phyloP scores from a whole-genome alignment of 2,329 filamentous ascomycete species.

The Colletotrichum magnum region DNA sequence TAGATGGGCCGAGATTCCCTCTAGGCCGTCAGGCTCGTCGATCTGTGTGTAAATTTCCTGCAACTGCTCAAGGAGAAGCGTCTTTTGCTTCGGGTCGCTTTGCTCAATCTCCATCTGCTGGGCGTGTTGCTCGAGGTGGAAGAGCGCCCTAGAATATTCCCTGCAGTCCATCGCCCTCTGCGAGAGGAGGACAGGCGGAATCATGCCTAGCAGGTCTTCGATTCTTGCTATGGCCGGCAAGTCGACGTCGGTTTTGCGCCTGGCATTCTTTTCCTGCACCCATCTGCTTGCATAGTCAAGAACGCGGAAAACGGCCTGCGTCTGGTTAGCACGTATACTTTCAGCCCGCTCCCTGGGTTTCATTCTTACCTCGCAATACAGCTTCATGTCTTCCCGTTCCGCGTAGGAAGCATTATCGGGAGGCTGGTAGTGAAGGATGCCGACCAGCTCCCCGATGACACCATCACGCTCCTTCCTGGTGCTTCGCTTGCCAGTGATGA shows the following conservation, averaged over 20 bases:
- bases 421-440: conserved; percentile 77
- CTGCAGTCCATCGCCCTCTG: conserved; percentile 92
- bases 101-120: conserved; percentile 62
- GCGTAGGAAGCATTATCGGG: conserved; percentile 66
- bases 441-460: conserved; percentile 80
- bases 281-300: conserved; percentile 94
- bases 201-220: conserved; percentile 67
- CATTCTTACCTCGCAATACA: conserved; percentile 84
- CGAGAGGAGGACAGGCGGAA: conserved; percentile 83
- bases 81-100: conserved; percentile 65
- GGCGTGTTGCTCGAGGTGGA: conserved; percentile 95
- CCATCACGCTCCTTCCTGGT: conserved; percentile 73
- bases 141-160: conserved; percentile 91
- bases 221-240: conserved; percentile 65
- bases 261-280: conserved; percentile 80
- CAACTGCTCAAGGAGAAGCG: conserved; percentile 80
- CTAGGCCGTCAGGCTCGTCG: conserved; percentile 96
- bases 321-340: neutral
- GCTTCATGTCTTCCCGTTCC: conserved; percentile 81
- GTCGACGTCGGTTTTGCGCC: conserved; percentile 51
- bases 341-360: neutral
- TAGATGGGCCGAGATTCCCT: conserved; percentile 91
- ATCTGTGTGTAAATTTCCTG: conserved; percentile 98
- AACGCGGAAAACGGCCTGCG: conserved; percentile 86
- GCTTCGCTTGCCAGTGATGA: conserved; percentile 78